phyloP scores from a whole-genome alignment of 768 basidiomycete species.

The Tulasnella sp. region DNA sequence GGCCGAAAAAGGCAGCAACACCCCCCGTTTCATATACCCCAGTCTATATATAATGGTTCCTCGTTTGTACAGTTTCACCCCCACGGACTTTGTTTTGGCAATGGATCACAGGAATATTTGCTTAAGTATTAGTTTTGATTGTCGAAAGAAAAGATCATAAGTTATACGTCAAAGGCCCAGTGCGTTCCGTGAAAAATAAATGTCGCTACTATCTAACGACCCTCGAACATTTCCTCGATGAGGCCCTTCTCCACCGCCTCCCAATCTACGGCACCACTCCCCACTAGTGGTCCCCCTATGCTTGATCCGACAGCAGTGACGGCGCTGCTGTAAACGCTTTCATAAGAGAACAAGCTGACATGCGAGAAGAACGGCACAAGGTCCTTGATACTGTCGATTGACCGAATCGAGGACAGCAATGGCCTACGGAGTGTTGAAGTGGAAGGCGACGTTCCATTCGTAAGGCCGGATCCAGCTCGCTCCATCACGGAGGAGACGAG shows the following conservation, averaged over 20 bases:
- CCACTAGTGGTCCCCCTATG: background rate
- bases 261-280: constrained; percentile 76
- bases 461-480: background rate
- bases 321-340: constrained; percentile 72
- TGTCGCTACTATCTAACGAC: constrained; percentile 15
- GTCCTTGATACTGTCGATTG: constrained; percentile 78
- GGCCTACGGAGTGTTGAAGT: constrained; percentile 59
- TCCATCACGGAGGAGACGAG: background rate
- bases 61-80: background rate
- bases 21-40: background rate
- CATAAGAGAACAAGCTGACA: constrained; percentile 82
- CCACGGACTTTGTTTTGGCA: background rate
- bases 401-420: constrained; percentile 55
- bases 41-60: background rate
- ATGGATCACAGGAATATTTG: background rate
- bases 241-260: constrained; percentile 75
- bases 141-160: background rate
- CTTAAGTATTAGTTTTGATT: background rate
- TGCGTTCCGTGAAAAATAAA: background rate
- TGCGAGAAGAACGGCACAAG: constrained; percentile 85
- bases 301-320: background rate
- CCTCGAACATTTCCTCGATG: constrained; percentile 83
- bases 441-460: constrained; percentile 26
- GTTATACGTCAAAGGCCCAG: background rate
- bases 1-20: background rate